These are phyloP conservation scores for Agaricales sp. DNA, from an alignment of 1,284 basidiomycete genomes.

Conservation along the genomic window DNA sequence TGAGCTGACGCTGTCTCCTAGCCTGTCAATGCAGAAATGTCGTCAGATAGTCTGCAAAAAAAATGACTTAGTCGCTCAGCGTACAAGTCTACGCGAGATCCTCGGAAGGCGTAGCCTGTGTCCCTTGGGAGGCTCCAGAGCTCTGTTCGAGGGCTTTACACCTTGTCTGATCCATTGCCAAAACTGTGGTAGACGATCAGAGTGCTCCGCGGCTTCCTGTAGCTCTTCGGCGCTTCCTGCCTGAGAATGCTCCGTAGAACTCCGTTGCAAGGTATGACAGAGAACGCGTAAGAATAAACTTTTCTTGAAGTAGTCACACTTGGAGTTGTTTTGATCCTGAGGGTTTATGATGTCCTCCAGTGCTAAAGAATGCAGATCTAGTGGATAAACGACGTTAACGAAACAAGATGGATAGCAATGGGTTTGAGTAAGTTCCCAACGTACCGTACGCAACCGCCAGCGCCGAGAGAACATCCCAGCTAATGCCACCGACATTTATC, in stretches of 20 bases:
- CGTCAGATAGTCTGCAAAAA: background rate
- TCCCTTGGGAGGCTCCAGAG: background rate
- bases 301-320: conserved; percentile 2
- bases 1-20: background rate
- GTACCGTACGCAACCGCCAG: background rate
- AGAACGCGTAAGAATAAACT: background rate
- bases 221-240: too few relatives aligned
- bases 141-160: background rate
- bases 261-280: background rate
- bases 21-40: background rate
- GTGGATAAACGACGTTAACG: background rate
- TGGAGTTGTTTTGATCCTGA: background rate
- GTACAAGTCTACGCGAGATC: background rate
- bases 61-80: background rate
- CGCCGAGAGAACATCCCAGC: conserved; percentile 1
- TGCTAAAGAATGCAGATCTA: conserved; percentile 3
- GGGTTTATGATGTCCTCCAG: conserved; percentile 1
- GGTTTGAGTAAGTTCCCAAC: background rate
- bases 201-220: too few relatives aligned
- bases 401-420: background rate
- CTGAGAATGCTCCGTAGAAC: too few relatives aligned
- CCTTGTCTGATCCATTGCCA: background rate
- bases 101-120: background rate
- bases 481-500: background rate
- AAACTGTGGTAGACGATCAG: background rate